Percentiles rank a stretch among this genome's conserved stretches.
Evolutionary conservation across 1,284 basidiomycete species (phyloP).

Genomic region (Termitomyces sp.): DNA sequence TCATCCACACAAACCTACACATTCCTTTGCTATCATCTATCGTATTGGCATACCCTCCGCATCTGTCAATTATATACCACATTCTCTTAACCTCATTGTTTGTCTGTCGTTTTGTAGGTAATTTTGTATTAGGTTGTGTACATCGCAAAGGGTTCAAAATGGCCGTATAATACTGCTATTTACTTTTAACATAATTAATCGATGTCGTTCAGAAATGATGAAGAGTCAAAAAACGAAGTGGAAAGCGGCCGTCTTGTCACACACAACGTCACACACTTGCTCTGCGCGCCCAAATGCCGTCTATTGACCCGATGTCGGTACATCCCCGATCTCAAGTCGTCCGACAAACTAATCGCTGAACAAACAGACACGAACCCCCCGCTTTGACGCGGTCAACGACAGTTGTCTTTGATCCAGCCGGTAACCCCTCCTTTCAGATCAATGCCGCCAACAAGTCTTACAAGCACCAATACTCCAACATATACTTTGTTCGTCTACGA

Average conservation of each 20-base stretch:
- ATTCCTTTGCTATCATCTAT: not conserved
- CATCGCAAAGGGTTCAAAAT: not conserved
- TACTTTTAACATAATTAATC: not conserved
- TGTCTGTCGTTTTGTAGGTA: not conserved
- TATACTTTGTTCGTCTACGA: constrained; percentile 81
- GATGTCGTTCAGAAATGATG: not conserved
- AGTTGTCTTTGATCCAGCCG: constrained; percentile 21
- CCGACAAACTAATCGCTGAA: not conserved
- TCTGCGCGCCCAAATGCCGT: not conserved
- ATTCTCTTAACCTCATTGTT: not conserved
- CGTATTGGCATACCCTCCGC: constrained; percentile 2
- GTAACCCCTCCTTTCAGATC: constrained; percentile 56
- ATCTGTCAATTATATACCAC: constrained; percentile 5
- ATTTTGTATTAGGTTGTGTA: constrained; percentile 1
- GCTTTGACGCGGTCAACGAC: constrained; percentile 10
- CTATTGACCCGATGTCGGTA: constrained; percentile 13
- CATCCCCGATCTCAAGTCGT: not conserved
- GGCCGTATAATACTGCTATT: not conserved
- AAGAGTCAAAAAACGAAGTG: not conserved
- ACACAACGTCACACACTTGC: constrained; percentile 10
- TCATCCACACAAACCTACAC: not conserved
- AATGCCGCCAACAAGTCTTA: constrained; percentile 56
- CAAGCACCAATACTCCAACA: constrained; percentile 89
- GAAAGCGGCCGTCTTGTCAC: constrained; percentile 7
- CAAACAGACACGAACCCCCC: constrained; percentile 9